Base-by-base conservation (phyloP, 305 asterid genomes). In the Fraxinus ornus region DNA sequence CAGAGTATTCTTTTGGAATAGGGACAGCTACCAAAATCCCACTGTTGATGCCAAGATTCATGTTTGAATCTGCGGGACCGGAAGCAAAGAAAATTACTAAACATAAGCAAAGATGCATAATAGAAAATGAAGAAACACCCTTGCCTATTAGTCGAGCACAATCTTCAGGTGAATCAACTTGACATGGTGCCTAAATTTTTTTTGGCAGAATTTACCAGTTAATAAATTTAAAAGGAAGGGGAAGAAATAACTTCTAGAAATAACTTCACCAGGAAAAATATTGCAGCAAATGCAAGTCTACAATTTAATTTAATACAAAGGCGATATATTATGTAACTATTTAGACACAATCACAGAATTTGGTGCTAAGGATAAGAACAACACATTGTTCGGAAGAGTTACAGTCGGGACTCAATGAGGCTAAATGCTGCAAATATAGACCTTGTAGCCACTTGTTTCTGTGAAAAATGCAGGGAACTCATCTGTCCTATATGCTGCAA, bases 401-500 rank as follows among this genome's bases (percentile, higher is more conserved):
- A 55, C 24, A 1, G 21, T 55, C 26, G 2, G 66, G 66, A 55
- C 10, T 4, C 66, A 55, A 55, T 3, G 9, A 55, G 5, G 24
- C 66, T n/a, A 55, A 55, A 55, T 55, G 24, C 26, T n/a, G 66
- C n/a, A 55, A 55, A 78, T 55, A 64, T 57, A 26, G 5, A 95
- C 99, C 97, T 91, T 89, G 90, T 79, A 86, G 86, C 99, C 99
- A 88, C 97, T 94, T 81, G 88, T 85, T 88, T 88, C 93, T 5
- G 97, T 93, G 93, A 95, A 95, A 84, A 95, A 95, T 75, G 99
- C 95, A 79, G 98, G 99, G 85, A 95, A 92, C 84, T 94, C 97
- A 26, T 87, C 82, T 12, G 99, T 91, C 86, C 85, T 90, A 85
- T 95, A 95, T 49, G 97, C 96, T 49, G 94, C 94, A 85, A 91